Evolutionary conservation across 495 filamentous ascomycete species (phyloP).

Genomic region (Friedmanniomyces endolithicus): DNA sequence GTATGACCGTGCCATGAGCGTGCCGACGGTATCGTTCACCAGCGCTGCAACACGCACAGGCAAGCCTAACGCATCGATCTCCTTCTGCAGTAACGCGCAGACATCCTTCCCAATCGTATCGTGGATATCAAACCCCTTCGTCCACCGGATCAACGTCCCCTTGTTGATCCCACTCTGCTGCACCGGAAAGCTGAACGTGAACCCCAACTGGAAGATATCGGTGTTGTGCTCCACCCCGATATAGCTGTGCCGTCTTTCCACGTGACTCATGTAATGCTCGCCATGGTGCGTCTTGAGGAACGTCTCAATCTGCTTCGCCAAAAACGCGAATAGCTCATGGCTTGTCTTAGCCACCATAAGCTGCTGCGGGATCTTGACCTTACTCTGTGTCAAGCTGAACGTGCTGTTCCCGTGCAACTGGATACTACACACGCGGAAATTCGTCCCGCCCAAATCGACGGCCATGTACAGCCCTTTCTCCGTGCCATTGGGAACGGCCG

Average conservation of each 20-base stretch:
- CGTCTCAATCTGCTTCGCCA: constrained; percentile 77
- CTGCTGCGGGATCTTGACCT: constrained; percentile 78
- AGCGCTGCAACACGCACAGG: constrained; percentile 88
- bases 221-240: constrained; percentile 46
- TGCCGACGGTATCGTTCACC: constrained; percentile 96
- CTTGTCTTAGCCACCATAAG: constrained; percentile 82
- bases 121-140: constrained; percentile 91
- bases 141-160: constrained; percentile 88
- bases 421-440: constrained; percentile 94
- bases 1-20: constrained; percentile 93
- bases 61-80: constrained; percentile 75
- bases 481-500: constrained; percentile 88
- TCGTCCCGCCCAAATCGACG: constrained; percentile 92
- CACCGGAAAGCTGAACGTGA: constrained; percentile 96
- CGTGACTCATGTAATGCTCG: constrained; percentile 69
- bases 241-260: constrained; percentile 41
- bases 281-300: constrained; percentile 82
- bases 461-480: constrained; percentile 97
- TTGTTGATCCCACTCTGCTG: constrained; percentile 88
- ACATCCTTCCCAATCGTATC: constrained; percentile 92
- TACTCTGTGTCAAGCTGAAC: constrained; percentile 80
- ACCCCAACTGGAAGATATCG: constrained; percentile 79
- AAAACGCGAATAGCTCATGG: constrained; percentile 80
- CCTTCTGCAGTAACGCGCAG: constrained; percentile 75
- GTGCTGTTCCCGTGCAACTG: constrained; percentile 82